Evolutionary conservation across 2,329 filamentous ascomycete genomes (phyloP).

Genomic region (Ascosphaera aggregata): DNA sequence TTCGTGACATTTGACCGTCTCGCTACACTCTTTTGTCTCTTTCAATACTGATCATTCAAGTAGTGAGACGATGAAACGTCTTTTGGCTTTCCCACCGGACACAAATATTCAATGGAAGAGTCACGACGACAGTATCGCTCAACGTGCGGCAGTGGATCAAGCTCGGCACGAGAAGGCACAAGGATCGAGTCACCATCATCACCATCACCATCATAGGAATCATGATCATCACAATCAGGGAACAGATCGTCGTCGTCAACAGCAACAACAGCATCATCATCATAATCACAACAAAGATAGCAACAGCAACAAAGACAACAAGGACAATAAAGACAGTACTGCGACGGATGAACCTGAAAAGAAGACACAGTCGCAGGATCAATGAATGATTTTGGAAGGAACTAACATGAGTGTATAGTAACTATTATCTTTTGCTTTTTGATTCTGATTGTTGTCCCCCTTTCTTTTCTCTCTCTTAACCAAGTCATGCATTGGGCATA

Average conservation of each 20-base stretch:
- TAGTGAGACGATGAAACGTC: slow-evolving; percentile 83
- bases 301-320: too few species aligned
- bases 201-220: slow-evolving; percentile 20
- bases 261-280: not conserved
- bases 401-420: not conserved
- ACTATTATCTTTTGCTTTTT: not conserved
- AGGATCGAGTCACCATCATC: slow-evolving; percentile 12
- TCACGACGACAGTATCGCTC: slow-evolving; percentile 87
- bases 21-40: slow-evolving; percentile 1
- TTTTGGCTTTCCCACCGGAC: slow-evolving; percentile 65
- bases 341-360: too few species aligned
- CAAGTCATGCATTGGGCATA: slow-evolving; percentile 2
- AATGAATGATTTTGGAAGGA: too few species aligned
- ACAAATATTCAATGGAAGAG: slow-evolving; percentile 90
- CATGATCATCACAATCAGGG: slow-evolving; percentile 22
- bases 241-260: slow-evolving; percentile 5
- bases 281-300: slow-evolving; percentile 1
- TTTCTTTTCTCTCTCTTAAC: slow-evolving; percentile 12
- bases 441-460: slow-evolving; percentile 12
- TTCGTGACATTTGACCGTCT: too few species aligned
- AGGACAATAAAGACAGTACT: too few species aligned
- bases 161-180: slow-evolving; percentile 60
- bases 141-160: slow-evolving; percentile 75
- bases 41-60: slow-evolving; percentile 10
- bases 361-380: too few species aligned